A percentile compares a stretch with the other conserved stretches of the same genome.
Conservation (phyloP, 2,329 filamentous ascomycete genomes). For the Aspergillus transmontanensis region DNA sequence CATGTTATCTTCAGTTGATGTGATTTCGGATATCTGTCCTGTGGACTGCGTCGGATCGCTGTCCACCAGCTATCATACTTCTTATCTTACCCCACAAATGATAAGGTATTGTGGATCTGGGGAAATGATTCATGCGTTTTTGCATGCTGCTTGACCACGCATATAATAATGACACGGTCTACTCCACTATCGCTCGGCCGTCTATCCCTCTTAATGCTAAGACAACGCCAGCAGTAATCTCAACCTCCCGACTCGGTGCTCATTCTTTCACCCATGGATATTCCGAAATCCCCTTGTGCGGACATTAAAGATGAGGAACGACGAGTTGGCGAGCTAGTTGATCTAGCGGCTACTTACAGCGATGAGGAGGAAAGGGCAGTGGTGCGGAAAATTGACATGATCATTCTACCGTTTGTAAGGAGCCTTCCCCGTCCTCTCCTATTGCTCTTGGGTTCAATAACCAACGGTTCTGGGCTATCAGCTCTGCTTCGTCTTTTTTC, state of each 20-base stretch:
- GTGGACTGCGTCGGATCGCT: background rate
- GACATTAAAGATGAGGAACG: background rate
- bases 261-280: background rate
- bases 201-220: background rate
- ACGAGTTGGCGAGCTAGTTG: background rate
- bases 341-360: background rate
- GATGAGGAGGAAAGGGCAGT: background rate
- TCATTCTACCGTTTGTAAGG: background rate
- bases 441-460: background rate
- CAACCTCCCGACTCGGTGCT: background rate
- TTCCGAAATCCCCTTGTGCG: background rate
- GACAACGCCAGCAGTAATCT: background rate
- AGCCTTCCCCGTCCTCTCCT: background rate
- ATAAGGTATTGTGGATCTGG: background rate
- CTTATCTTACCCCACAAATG: background rate
- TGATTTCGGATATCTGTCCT: background rate
- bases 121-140: background rate
- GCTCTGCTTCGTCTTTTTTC: background rate
- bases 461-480: background rate
- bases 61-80: background rate
- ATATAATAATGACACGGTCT: background rate
- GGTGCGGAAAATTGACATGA: background rate
- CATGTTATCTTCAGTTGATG: too few species aligned
- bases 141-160: background rate
- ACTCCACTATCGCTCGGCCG: background rate